phyloP scores from a whole-genome alignment of 805 yeast genomes.

The Candida easanensis region DNA sequence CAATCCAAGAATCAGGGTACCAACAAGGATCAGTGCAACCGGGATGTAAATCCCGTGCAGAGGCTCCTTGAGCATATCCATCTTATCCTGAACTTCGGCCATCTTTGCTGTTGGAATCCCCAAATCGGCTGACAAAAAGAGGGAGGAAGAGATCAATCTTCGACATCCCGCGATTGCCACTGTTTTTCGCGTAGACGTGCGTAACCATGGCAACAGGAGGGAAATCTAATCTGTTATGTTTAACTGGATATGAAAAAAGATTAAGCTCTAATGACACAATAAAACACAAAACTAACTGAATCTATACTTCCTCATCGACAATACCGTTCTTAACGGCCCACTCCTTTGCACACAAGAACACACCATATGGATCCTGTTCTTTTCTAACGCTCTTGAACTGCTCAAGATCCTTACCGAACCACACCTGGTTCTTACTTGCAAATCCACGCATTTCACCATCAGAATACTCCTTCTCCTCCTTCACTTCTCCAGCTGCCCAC shows the following conservation, averaged over 20 bases:
- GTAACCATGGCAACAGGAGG: too few relatives aligned
- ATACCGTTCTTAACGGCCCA: slow-evolving; percentile 87
- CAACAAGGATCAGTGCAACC: slow-evolving; percentile 53
- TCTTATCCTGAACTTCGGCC: slow-evolving; percentile 41
- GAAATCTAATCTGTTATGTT: too few relatives aligned
- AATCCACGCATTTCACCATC: slow-evolving; percentile 82
- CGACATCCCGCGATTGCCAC: background rate
- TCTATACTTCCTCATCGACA: slow-evolving; percentile 11
- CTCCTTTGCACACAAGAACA: slow-evolving; percentile 70
- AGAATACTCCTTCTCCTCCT: slow-evolving; percentile 37
- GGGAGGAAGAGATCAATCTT: too few relatives aligned
- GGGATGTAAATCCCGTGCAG: slow-evolving; percentile 79
- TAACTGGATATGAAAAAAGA: too few relatives aligned
- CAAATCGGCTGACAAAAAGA: too few relatives aligned
- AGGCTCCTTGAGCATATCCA: slow-evolving; percentile 55
- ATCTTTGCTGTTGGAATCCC: too few relatives aligned
- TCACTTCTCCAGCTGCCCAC: slow-evolving; percentile 27
- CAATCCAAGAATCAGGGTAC: slow-evolving; percentile 42
- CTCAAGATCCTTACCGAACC: slow-evolving; percentile 75
- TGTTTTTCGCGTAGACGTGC: too few relatives aligned
- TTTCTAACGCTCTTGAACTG: slow-evolving; percentile 62
- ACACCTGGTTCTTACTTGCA: slow-evolving; percentile 59
- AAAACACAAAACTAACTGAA: too few relatives aligned
- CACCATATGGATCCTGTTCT: slow-evolving; percentile 75
- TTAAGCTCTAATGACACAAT: too few relatives aligned